A percentile compares a stretch with the other conserved stretches of the same genome.
These are phyloP conservation scores for Aureobasidium sp. DNA, from an alignment of 2,329 filamentous ascomycete genomes.

Conservation along the genomic window DNA sequence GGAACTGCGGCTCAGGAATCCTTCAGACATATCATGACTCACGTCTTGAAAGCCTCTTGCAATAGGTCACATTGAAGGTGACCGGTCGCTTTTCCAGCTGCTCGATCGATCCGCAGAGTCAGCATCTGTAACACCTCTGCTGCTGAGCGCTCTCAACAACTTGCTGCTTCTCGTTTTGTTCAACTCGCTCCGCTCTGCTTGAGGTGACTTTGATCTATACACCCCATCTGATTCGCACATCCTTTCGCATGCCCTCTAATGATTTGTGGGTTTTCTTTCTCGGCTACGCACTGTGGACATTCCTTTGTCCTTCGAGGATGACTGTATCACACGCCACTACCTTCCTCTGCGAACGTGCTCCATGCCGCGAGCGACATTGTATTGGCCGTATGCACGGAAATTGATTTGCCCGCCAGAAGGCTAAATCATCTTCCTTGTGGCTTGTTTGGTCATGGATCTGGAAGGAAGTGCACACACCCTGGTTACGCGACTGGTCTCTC, in stretches of 20 bases:
- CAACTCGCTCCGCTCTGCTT: neutral
- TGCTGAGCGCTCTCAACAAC: slow-evolving; percentile 11
- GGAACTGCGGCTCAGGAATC: neutral
- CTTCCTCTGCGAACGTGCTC: neutral
- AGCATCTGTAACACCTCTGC: neutral
- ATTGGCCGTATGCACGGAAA: neutral
- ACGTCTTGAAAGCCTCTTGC: neutral
- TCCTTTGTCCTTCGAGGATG: neutral
- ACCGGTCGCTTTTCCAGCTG: neutral
- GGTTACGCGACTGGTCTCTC: neutral
- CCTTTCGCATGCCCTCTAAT: neutral
- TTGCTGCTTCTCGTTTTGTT: neutral
- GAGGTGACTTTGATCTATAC: neutral
- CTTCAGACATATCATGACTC: neutral
- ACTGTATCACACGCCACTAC: neutral
- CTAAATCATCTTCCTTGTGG: neutral
- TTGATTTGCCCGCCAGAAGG: too few species aligned
- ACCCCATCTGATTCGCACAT: neutral
- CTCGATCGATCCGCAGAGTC: slow-evolving; percentile 3
- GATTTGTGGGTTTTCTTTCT: neutral
- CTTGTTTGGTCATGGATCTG: neutral
- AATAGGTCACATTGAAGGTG: neutral
- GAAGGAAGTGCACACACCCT: neutral
- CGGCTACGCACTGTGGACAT: neutral
- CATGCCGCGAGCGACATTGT: neutral